Conservation (phyloP, 371 early-diverging fungal genomes). For the Globomyces sp. region DNA sequence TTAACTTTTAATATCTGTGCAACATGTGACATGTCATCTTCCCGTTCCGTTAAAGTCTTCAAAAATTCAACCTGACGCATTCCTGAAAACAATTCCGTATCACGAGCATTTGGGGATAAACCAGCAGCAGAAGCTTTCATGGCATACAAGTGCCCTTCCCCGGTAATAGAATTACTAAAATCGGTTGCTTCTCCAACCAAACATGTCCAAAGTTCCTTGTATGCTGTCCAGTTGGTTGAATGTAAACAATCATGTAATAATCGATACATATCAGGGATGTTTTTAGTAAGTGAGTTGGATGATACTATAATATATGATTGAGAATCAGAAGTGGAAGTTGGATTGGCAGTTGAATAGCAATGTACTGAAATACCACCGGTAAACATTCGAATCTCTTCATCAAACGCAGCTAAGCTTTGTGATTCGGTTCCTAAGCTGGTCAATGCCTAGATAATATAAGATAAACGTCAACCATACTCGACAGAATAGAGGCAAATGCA, state of each 20-base stretch:
- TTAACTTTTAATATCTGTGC: not conserved
- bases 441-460: constrained; percentile 48
- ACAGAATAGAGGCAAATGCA: constrained; percentile 77
- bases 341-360: constrained; percentile 30
- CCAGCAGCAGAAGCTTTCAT: constrained; percentile 61
- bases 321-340: not conserved
- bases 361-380: constrained; percentile 83
- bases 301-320: not conserved
- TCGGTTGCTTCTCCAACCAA: constrained; percentile 54
- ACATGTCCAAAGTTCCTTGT: constrained; percentile 65
- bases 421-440: constrained; percentile 79
- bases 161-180: constrained; percentile 77
- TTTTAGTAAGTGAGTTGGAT: constrained; percentile 68
- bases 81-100: constrained; percentile 67
- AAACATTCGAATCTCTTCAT: constrained; percentile 78
- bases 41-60: constrained; percentile 60
- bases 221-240: constrained; percentile 75
- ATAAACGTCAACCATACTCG: constrained; percentile 42
- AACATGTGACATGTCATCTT: constrained; percentile 48
- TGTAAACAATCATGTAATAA: constrained; percentile 66
- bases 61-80: constrained; percentile 80
- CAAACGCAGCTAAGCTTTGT: constrained; percentile 78
- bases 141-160: constrained; percentile 83
- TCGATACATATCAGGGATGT: constrained; percentile 71
- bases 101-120: constrained; percentile 59